Base-by-base conservation (phyloP, 257 asterid species). In the Agastache rugosa region DNA sequence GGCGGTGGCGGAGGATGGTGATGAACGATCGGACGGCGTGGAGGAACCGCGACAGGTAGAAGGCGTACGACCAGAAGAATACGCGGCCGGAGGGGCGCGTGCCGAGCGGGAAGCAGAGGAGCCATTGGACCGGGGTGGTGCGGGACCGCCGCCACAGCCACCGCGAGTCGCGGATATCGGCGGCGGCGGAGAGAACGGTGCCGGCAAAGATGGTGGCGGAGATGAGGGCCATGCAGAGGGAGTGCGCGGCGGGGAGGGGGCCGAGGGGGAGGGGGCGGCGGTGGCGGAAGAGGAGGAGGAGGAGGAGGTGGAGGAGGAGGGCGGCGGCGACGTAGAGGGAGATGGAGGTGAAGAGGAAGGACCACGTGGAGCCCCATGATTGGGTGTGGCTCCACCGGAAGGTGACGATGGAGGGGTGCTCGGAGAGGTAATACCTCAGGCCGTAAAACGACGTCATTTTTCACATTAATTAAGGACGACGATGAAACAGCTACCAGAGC, bases 41-140 rank as follows among this genome's bases (percentile, higher is more conserved):
- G 42, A 85, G 85, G 82, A 86, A 93, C 0, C 98, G 92, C 11
- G 96, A 90, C 37, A 92, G 91, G 88, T 92, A 92, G 75, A 78
- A 90, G 0, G 79, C 65, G 78, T 92, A 90, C 0, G 98, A 93
- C 98, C 98, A 92, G 87, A 92, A 90, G 88, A 92, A 92, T 0
- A 92, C 98, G 79, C 97, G 91, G 4, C 97, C 97, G 0, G 96
- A 87, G 67, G 98, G 96, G 60, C 98, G 98, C 0, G 94, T 93
- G 23, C 98, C 97, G 0, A 93, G 72, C 0, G 97, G 97, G 69
- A 93, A 90, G 56, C 98, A 93, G 64, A 93, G 85, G 55, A 90
- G 87, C 98, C 98, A 93, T 67, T 93, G 94, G 50, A 86, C 75
- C 0, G 98, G 77, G 4, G 96, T 90, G 58, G 89, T 90, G 23